Conservation (phyloP, 2,329 filamentous ascomycete genomes). For the Stemphylium beticola region DNA sequence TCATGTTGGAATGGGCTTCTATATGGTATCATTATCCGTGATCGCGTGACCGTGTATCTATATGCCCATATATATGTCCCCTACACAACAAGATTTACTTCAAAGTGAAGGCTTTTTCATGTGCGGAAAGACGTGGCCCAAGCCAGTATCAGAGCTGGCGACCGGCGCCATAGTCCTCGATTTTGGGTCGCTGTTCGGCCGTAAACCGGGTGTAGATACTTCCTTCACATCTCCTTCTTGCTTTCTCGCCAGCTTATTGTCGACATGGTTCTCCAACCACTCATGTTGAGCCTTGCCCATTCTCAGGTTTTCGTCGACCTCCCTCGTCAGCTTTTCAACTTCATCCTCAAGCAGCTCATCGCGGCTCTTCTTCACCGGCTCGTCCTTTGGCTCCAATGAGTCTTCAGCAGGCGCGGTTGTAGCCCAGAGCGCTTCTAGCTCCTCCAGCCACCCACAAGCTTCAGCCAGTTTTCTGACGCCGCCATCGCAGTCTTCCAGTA, state of each 20-base stretch:
- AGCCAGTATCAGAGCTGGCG: constrained; percentile 13
- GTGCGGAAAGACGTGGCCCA: constrained; percentile 42
- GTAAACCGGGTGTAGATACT: not conserved
- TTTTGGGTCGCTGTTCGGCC: constrained; percentile 10
- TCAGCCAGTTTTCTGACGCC: constrained; percentile 80
- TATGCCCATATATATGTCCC: too few species aligned
- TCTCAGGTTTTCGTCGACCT: constrained; percentile 62
- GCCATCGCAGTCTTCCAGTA: constrained; percentile 81
- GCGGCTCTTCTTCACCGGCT: constrained; percentile 53
- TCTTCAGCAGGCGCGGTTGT: constrained; percentile 59
- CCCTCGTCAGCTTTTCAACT: constrained; percentile 63
- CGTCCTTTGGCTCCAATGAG: not conserved
- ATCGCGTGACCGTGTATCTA: too few species aligned
- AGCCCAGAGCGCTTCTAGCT: constrained; percentile 79
- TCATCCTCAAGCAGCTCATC: constrained; percentile 65
- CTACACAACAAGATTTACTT: not conserved
- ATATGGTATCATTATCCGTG: too few species aligned
- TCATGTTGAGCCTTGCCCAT: constrained; percentile 36
- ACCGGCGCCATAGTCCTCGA: constrained; percentile 16
- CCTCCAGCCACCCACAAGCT: constrained; percentile 82
- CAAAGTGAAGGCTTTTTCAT: constrained; percentile 55
- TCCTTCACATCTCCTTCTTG: constrained; percentile 9
- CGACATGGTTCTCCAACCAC: constrained; percentile 44
- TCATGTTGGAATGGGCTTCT: too few species aligned
- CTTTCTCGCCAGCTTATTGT: constrained; percentile 34